These are phyloP conservation scores for Prunus mongolica DNA, from an alignment of 306 rosid genomes.

Conservation along the genomic window DNA sequence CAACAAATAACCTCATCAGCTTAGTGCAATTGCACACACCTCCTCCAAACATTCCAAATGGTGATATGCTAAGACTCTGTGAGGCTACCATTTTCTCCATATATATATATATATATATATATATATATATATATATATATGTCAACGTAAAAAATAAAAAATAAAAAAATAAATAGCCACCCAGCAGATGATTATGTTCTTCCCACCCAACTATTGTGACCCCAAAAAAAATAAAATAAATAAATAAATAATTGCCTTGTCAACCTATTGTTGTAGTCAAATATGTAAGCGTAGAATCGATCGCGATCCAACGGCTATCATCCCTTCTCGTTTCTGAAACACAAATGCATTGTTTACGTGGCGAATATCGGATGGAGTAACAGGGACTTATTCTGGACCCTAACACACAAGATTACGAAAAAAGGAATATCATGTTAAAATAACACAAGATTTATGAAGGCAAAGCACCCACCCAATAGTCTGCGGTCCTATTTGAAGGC, in stretches of 20 bases:
- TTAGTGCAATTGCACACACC: neutral
- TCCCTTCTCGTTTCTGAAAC: neutral
- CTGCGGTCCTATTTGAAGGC: neutral
- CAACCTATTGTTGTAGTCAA: neutral
- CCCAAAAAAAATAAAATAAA: neutral
- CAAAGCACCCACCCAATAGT: neutral
- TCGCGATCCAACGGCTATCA: neutral
- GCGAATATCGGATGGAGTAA: neutral
- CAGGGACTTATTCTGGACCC: neutral
- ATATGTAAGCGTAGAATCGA: neutral
- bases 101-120: neutral
- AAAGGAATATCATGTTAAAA: neutral
- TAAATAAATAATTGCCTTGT: neutral
- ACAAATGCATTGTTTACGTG: neutral
- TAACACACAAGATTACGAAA: neutral
- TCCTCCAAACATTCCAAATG: conserved; percentile 15
- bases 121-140: neutral
- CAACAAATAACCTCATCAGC: conserved; percentile 17
- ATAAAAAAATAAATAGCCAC: neutral
- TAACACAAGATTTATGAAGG: neutral
- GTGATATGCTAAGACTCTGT: conserved; percentile 20
- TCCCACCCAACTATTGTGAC: neutral
- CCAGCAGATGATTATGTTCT: neutral
- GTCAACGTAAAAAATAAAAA: neutral
- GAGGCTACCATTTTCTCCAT: conserved; percentile 39